Evolutionary conservation across 1,284 basidiomycete species (phyloP).

Genomic region (Microbotryum saponariae): DNA sequence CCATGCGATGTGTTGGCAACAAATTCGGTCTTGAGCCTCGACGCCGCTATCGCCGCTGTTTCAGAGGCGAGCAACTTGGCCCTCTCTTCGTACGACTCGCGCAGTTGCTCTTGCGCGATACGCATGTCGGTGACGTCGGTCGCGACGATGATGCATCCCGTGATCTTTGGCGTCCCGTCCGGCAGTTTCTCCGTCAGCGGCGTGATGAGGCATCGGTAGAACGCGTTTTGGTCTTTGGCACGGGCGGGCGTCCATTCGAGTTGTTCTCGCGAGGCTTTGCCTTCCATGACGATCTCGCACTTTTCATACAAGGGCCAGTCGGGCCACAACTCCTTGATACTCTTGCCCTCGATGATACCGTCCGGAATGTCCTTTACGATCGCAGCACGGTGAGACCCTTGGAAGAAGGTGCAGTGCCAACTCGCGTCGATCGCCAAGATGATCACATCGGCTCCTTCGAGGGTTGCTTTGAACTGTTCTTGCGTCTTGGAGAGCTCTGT

Average conservation of each 20-base stretch:
- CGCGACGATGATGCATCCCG: slow-evolving; percentile 41
- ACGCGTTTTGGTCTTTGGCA: no score
- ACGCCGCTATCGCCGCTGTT: slow-evolving; percentile 41
- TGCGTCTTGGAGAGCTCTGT: slow-evolving; percentile 25
- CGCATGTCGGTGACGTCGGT: slow-evolving; percentile 41
- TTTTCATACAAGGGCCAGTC: background rate
- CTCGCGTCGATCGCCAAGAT: background rate
- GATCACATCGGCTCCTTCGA: slow-evolving; percentile 20
- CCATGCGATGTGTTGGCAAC: slow-evolving; percentile 29
- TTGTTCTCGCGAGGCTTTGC: no score
- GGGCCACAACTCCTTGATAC: background rate
- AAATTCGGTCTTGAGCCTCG: slow-evolving; percentile 41
- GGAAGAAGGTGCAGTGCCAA: background rate
- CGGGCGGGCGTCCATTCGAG: no score
- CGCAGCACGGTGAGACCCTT: slow-evolving; percentile 1
- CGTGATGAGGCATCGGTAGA: slow-evolving; percentile 11
- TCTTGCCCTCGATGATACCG: background rate
- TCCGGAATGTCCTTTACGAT: slow-evolving; percentile 8
- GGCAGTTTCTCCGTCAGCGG: slow-evolving; percentile 18
- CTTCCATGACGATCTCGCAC: background rate
- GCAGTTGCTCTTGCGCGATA: slow-evolving; percentile 37
- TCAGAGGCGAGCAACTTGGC: slow-evolving; percentile 39
- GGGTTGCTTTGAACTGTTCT: slow-evolving; percentile 26
- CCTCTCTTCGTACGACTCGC: slow-evolving; percentile 38
- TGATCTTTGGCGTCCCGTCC: slow-evolving; percentile 27